These are phyloP conservation scores for Laguncularia racemosa DNA, from an alignment of 345 rosid species.

Conservation along the genomic window DNA sequence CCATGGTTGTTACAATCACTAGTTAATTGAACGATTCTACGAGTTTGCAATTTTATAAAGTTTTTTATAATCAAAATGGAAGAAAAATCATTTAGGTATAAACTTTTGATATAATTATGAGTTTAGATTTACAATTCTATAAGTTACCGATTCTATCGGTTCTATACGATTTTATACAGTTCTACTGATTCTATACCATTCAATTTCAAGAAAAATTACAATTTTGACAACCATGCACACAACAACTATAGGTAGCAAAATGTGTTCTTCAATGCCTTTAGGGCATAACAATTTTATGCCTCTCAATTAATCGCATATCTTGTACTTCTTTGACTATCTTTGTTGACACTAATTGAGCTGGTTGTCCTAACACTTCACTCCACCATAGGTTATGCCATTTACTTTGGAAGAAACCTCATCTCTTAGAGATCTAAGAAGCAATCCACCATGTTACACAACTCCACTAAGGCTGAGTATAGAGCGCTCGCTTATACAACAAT, in stretches of 20 bases:
- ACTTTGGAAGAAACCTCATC: not conserved
- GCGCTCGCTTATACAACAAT: not conserved
- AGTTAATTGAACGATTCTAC: too few relatives aligned
- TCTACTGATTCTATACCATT: too few relatives aligned
- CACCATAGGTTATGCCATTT: not conserved
- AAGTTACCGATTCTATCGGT: too few relatives aligned
- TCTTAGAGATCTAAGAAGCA: not conserved
- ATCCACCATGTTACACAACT: not conserved
- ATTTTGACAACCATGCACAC: too few relatives aligned
- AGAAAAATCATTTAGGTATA: too few relatives aligned
- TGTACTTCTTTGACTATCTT: not conserved
- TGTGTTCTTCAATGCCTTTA: not conserved
- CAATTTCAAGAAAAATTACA: too few relatives aligned
- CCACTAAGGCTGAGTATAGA: not conserved
- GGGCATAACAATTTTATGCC: not conserved
- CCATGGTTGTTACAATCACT: too few relatives aligned
- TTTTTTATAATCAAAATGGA: too few relatives aligned
- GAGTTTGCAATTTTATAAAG: too few relatives aligned
- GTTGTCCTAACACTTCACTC: not conserved
- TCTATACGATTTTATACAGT: too few relatives aligned
- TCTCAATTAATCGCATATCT: not conserved
- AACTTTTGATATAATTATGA: too few relatives aligned
- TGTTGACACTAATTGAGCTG: not conserved
- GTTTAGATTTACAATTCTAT: too few relatives aligned
- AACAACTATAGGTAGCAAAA: not conserved